phyloP scores from a whole-genome alignment of 495 filamentous ascomycete species.

The Aspergillus diversus region DNA sequence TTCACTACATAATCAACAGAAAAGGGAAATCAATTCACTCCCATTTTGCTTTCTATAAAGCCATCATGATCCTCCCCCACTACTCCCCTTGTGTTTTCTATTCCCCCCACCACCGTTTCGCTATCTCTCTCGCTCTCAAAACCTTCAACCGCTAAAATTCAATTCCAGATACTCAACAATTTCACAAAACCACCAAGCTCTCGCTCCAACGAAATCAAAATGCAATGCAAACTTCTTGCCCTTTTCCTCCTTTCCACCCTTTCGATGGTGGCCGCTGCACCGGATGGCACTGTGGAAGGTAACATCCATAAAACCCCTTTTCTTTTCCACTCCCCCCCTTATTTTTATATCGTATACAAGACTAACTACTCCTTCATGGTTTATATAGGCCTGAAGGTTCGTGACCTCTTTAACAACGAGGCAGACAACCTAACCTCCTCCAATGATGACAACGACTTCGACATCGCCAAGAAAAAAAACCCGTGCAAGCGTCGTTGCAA shows the following conservation, averaged over 20 bases:
- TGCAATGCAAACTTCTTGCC: background rate
- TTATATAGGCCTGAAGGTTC: background rate
- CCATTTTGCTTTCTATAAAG: background rate
- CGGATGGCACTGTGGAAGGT: background rate
- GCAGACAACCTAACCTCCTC: background rate
- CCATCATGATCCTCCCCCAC: background rate
- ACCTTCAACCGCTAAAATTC: background rate
- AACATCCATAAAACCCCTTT: background rate
- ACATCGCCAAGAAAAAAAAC: background rate
- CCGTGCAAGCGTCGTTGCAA: slow-evolving; percentile 2
- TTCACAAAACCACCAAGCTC: background rate
- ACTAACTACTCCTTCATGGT: background rate
- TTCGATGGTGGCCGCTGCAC: background rate
- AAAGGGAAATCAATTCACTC: background rate
- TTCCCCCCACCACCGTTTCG: background rate
- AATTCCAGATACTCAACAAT: background rate
- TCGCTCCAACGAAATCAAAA: background rate
- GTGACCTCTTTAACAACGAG: background rate
- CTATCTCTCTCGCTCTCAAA: background rate
- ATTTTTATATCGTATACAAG: background rate
- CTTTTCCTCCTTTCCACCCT: background rate
- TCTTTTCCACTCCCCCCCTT: background rate
- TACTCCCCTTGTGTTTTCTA: background rate
- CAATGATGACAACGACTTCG: background rate
- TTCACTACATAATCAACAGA: background rate